Conservation (phyloP, 2,329 filamentous ascomycete species). For the Rhexocercosporidium sp. region DNA sequence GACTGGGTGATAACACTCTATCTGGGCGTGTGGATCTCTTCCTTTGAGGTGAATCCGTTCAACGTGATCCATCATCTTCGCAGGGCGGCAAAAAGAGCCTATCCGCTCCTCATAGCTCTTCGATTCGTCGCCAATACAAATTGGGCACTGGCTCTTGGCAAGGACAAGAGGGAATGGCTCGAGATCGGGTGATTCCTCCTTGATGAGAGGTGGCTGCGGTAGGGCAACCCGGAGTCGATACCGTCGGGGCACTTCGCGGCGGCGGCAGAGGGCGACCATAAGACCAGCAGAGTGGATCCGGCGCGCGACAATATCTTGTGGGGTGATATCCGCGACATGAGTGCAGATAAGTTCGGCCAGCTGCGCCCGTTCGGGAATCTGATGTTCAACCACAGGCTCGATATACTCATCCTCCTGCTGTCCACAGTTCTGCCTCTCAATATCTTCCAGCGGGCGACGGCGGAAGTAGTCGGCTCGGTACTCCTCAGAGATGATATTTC, state of each 20-base stretch:
- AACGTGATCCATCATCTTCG: conserved; percentile 31
- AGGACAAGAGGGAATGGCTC: conserved; percentile 13
- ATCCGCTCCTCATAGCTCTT: conserved; percentile 27
- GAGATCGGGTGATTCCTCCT: conserved; percentile 19
- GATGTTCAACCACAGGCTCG: not conserved
- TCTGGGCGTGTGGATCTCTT: not conserved
- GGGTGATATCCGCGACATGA: conserved; percentile 22
- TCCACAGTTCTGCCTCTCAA: not conserved
- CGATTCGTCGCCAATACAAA: conserved; percentile 27
- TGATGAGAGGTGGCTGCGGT: conserved; percentile 10
- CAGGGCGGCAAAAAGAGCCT: conserved; percentile 25
- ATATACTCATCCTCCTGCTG: not conserved
- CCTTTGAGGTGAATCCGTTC: conserved; percentile 22
- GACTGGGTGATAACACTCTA: not conserved
- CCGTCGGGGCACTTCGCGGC: conserved; percentile 1
- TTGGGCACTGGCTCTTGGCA: conserved; percentile 23
- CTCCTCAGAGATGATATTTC: conserved; percentile 2
- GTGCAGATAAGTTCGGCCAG: not conserved
- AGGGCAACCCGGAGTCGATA: conserved; percentile 13
- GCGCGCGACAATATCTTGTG: conserved; percentile 19
- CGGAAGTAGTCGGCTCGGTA: not conserved
- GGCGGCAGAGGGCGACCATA: conserved; percentile 18
- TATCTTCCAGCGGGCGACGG: not conserved
- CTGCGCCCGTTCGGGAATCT: not conserved
- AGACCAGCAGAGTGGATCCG: conserved; percentile 20